A percentile compares a stretch with the other conserved stretches of the same genome.
Conservation (phyloP, 2,329 filamentous ascomycete species). For the Talaromyces marneffei region DNA sequence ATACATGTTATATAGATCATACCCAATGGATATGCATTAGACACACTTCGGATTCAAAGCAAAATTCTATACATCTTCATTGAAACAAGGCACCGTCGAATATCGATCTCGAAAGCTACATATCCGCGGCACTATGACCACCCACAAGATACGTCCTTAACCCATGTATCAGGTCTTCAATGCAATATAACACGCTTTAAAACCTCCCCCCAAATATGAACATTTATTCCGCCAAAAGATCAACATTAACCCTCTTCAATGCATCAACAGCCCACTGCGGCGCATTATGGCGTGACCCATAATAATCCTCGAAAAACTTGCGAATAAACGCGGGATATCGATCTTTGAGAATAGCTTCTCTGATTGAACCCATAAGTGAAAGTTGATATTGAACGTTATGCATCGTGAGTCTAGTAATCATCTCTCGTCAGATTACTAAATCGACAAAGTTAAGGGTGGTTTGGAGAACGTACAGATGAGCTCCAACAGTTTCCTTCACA, state of each 20-base stretch:
- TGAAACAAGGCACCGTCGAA: too few species aligned
- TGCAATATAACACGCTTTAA: neutral
- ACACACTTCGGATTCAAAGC: too few species aligned
- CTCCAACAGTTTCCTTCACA: slow-evolving; percentile 90
- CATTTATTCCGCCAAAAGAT: slow-evolving; percentile 48
- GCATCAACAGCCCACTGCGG: slow-evolving; percentile 82
- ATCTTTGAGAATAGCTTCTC: slow-evolving; percentile 76
- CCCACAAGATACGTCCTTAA: neutral
- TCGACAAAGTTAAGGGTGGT: neutral
- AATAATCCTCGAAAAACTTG: slow-evolving; percentile 70
- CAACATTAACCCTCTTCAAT: slow-evolving; percentile 70
- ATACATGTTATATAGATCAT: slow-evolving; percentile 1
- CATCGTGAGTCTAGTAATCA: slow-evolving; percentile 64
- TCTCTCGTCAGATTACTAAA: neutral
- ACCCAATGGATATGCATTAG: neutral
- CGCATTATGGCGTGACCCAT: slow-evolving; percentile 61
- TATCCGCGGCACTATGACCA: too few species aligned
- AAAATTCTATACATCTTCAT: neutral
- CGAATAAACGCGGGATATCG: slow-evolving; percentile 70
- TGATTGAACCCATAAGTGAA: slow-evolving; percentile 68
- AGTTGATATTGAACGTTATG: slow-evolving; percentile 95
- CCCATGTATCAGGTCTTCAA: neutral
- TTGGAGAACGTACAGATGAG: slow-evolving; percentile 51
- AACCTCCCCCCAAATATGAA: too few species aligned
- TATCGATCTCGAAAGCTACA: too few species aligned